Conservation (phyloP, 768 basidiomycete species). For the Hericium rajendrae region DNA sequence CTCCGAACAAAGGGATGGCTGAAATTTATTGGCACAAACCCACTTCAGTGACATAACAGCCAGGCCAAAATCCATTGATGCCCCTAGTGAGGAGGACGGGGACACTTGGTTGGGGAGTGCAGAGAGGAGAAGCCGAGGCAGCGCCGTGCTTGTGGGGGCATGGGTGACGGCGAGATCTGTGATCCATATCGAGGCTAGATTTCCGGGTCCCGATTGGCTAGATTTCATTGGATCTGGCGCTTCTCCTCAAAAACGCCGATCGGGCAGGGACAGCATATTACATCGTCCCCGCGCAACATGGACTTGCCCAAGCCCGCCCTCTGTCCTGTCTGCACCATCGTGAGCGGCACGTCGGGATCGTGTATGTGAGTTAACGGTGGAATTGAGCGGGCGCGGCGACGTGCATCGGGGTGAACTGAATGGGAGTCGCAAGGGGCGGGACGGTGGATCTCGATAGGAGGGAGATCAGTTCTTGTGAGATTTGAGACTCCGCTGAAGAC, state of each 20-base stretch:
- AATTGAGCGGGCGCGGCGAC: not conserved
- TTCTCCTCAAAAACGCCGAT: constrained; percentile 15
- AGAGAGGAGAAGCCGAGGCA: not conserved
- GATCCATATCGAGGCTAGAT: constrained; percentile 15
- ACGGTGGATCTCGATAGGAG: not conserved
- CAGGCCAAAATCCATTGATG: too few species aligned
- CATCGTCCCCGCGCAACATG: too few species aligned
- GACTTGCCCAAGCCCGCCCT: too few species aligned
- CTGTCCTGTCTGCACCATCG: not conserved
- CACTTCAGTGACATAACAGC: too few species aligned
- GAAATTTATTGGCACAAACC: too few species aligned
- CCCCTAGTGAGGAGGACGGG: too few species aligned
- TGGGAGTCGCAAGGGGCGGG: not conserved
- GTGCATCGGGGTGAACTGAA: not conserved
- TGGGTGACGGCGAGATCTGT: constrained; percentile 5
- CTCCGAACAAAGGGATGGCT: too few species aligned
- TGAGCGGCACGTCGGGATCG: not conserved
- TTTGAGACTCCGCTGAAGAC: constrained; percentile 2
- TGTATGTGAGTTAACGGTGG: not conserved
- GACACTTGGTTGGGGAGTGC: too few species aligned
- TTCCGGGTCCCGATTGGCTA: constrained; percentile 15
- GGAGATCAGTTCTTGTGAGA: not conserved
- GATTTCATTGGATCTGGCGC: constrained; percentile 15
- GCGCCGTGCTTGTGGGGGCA: not conserved
- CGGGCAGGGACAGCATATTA: constrained; percentile 11